These are phyloP conservation scores for Bertia moriformis DNA, from an alignment of 2,329 filamentous ascomycete genomes.

Conservation along the genomic window DNA sequence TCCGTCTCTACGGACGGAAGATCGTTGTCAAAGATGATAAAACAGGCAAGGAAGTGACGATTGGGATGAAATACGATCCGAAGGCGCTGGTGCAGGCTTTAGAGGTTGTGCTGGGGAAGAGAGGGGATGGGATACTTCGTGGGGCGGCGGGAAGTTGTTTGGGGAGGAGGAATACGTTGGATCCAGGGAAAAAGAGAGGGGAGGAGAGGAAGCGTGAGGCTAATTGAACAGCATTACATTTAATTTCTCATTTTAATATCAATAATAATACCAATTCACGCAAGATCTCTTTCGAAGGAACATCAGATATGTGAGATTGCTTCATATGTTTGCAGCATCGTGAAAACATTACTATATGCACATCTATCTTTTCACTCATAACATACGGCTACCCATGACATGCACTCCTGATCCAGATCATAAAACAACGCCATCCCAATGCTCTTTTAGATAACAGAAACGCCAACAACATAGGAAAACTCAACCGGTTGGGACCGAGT, in stretches of 20 bases:
- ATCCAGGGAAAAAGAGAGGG: constrained; percentile 5
- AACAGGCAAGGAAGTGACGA: constrained; percentile 23
- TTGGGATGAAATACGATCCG: constrained; percentile 57
- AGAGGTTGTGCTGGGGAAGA: constrained; percentile 57
- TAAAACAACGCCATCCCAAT: constrained; percentile 1
- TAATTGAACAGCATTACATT: no score
- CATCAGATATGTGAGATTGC: no score
- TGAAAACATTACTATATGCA: no score
- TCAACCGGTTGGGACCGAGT: not conserved
- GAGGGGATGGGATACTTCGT: constrained; percentile 1
- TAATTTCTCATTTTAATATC: no score
- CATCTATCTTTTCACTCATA: no score
- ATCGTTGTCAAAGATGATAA: constrained; percentile 24
- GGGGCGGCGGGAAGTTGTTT: constrained; percentile 32
- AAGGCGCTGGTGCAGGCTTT: constrained; percentile 61
- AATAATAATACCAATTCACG: no score
- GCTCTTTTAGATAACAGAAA: not conserved
- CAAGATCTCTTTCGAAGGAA: no score
- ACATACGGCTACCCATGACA: not conserved
- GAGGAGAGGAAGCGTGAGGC: no score
- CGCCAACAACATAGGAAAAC: not conserved
- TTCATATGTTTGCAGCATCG: no score
- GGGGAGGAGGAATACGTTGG: constrained; percentile 45
- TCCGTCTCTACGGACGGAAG: constrained; percentile 62
- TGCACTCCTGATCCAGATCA: no score